Conservation (phyloP, 148 eudicot species). For the Vaccinium darrowii region DNA sequence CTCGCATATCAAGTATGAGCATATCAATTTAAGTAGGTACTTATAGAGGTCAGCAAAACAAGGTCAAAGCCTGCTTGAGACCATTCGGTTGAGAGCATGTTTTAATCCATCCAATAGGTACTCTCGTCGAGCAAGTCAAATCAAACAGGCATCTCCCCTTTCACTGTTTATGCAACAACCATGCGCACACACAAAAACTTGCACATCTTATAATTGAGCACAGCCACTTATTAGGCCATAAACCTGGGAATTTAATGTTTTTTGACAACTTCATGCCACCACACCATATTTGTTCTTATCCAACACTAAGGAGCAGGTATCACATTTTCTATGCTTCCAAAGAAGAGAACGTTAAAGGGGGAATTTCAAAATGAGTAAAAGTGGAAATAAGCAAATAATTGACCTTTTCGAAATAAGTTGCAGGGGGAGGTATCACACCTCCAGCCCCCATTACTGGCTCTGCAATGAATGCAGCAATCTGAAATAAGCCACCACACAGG, state of each 20-base stretch:
- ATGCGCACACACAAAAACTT: background rate
- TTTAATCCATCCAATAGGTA: background rate
- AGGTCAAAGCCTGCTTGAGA: background rate
- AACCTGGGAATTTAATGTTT: background rate
- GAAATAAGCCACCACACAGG: conserved; percentile 23
- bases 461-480: conserved; percentile 99
- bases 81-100: background rate
- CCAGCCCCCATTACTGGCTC: conserved; percentile 99
- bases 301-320: background rate
- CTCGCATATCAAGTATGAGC: background rate
- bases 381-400: conserved; percentile 13
- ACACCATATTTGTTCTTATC: background rate
- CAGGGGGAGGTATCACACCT: conserved; percentile 93
- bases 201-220: too few relatives aligned
- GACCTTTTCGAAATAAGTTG: conserved; percentile 93
- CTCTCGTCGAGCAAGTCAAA: background rate
- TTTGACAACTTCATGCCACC: background rate
- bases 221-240: background rate
- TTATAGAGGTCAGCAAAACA: background rate
- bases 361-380: background rate
- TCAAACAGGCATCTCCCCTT: too few relatives aligned
- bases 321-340: background rate
- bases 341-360: background rate
- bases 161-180: background rate
- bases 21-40: background rate